phyloP scores from a whole-genome alignment of 1,284 basidiomycete species.

The Boletellus dicymbophilus region DNA sequence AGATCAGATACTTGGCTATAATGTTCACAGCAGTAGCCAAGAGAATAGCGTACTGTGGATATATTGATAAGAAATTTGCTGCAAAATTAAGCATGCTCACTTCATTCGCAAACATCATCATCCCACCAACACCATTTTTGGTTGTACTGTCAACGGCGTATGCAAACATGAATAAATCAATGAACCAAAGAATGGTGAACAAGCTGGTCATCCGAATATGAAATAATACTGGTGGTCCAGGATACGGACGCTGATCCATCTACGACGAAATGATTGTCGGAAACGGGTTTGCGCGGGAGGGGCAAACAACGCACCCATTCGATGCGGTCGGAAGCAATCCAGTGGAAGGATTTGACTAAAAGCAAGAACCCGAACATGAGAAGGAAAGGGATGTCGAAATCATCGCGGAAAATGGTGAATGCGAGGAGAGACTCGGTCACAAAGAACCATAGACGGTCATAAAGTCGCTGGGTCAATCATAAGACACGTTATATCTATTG shows the following conservation, averaged over 20 bases:
- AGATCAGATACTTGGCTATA: conserved; percentile 86
- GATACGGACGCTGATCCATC: conserved; percentile 97
- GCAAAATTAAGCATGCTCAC: conserved; percentile 41
- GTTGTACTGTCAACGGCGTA: conserved; percentile 81
- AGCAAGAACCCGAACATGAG: conserved; percentile 92
- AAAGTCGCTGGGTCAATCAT: conserved; percentile 67
- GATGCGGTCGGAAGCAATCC: conserved; percentile 92
- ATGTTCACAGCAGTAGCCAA: conserved; percentile 81
- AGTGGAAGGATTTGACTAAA: conserved; percentile 98
- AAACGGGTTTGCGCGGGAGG: conserved; percentile 1
- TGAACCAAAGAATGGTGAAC: conserved; percentile 68
- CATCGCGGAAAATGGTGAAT: conserved; percentile 95
- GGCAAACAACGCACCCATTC: conserved; percentile 76
- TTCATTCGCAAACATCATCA: conserved; percentile 95
- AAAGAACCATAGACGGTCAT: conserved; percentile 97
- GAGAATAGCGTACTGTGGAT: conserved; percentile 82
- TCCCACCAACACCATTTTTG: conserved; percentile 80
- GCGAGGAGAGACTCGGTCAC: conserved; percentile 95
- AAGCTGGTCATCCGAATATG: conserved; percentile 82
- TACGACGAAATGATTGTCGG: conserved; percentile 33
- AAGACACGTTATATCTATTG: conserved; percentile 1
- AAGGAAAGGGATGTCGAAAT: conserved; percentile 91
- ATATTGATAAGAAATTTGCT: conserved; percentile 10
- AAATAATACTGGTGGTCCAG: conserved; percentile 80
- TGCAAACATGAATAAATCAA: conserved; percentile 74